Evolutionary conservation across 495 filamentous ascomycete genomes (phyloP).

Genomic region (Penicillium herquei): DNA sequence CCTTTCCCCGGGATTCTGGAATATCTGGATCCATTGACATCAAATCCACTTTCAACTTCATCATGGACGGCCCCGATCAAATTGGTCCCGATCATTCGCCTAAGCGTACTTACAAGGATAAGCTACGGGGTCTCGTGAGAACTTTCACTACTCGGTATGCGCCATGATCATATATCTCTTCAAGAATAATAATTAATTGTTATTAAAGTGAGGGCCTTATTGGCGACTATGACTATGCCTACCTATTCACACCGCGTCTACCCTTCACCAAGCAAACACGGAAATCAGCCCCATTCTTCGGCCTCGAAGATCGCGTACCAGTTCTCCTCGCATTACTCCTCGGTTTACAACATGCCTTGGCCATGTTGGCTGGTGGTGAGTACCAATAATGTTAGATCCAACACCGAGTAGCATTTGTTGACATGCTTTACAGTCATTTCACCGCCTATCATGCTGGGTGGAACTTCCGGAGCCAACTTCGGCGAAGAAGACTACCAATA

Average conservation of each 20-base stretch:
- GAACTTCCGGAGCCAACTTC: constrained; percentile 65
- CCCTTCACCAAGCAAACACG: constrained; percentile 74
- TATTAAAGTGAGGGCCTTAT: constrained; percentile 65
- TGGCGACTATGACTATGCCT: constrained; percentile 83
- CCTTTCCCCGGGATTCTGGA: background rate
- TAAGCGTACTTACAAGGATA: constrained; percentile 39
- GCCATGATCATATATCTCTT: background rate
- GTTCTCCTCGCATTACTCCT: constrained; percentile 71
- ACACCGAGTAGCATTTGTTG: background rate
- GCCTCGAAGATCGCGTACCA: constrained; percentile 79
- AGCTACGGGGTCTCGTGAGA: constrained; percentile 33
- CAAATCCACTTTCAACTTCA: constrained; percentile 5
- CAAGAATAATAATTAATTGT: constrained; percentile 29
- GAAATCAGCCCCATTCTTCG: constrained; percentile 77
- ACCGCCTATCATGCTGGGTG: constrained; percentile 74
- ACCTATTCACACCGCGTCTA: constrained; percentile 73
- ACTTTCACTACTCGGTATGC: constrained; percentile 51
- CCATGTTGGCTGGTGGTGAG: constrained; percentile 63
- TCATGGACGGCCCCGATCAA: constrained; percentile 50
- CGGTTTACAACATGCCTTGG: constrained; percentile 68
- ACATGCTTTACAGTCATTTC: constrained; percentile 55
- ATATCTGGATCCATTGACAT: background rate
- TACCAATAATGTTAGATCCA: background rate
- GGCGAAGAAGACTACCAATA: constrained; percentile 62
- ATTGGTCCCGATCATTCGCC: constrained; percentile 48